Conservation (phyloP, 352 stramenopile species). For the Phytophthora cryptogea region DNA sequence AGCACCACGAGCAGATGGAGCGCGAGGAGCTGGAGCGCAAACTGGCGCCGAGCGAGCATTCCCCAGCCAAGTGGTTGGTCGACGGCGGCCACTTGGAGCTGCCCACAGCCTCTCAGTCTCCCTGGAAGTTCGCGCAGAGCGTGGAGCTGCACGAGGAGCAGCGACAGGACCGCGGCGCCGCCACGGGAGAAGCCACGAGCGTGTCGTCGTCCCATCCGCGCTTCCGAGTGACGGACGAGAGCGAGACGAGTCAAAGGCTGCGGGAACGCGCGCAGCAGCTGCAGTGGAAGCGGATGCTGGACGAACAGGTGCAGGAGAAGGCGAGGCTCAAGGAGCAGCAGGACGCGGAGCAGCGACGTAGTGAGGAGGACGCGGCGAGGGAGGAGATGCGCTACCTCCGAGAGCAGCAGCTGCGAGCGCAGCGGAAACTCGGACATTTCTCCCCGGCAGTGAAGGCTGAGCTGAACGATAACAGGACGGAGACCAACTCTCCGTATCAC, state of each 20-base stretch:
- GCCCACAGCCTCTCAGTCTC: conserved; percentile 13
- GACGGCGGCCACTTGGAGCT: conserved; percentile 54
- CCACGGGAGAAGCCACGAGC: conserved; percentile 33
- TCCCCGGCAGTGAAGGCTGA: conserved; percentile 20
- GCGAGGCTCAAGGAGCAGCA: conserved; percentile 51
- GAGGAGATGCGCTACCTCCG: conserved; percentile 58
- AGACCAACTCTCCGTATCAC: conserved; percentile 17
- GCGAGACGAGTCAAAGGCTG: conserved; percentile 54
- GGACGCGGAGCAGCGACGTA: conserved; percentile 37
- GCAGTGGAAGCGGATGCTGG: conserved; percentile 68
- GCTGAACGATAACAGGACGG: conserved; percentile 13
- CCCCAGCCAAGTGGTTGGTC: conserved; percentile 74
- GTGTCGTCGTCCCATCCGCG: conserved; percentile 40
- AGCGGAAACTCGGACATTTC: conserved; percentile 43
- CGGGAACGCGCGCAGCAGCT: conserved; percentile 70
- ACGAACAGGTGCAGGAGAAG: conserved; percentile 80
- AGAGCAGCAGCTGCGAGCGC: conserved; percentile 67
- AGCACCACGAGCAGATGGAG: conserved; percentile 59
- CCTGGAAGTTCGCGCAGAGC: conserved; percentile 27
- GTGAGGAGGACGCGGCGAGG: conserved; percentile 45
- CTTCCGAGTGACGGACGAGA: conserved; percentile 65
- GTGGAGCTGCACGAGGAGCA: conserved; percentile 25
- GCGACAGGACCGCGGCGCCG: conserved; percentile 32
- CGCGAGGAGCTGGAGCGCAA: conserved; percentile 60
- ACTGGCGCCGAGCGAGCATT: conserved; percentile 51